A percentile compares a stretch with the other conserved stretches of the same genome.
Conservation (phyloP, 2,329 filamentous ascomycete species). For the Botrytis porri region DNA sequence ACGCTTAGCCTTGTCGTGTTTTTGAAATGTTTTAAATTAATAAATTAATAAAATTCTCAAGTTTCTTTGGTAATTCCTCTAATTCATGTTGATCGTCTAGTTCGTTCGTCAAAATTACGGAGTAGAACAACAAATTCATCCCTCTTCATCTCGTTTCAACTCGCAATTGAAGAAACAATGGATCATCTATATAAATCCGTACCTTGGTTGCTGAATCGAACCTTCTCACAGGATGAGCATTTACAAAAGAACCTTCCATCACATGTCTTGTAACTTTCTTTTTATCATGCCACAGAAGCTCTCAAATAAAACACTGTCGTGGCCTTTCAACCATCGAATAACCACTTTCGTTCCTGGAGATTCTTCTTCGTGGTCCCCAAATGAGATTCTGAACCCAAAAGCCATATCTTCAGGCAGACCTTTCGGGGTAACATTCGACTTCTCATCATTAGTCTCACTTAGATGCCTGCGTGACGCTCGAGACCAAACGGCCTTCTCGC, state of each 20-base stretch:
- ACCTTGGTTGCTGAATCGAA: not conserved
- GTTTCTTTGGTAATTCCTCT: not conserved
- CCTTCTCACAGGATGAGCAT: not conserved
- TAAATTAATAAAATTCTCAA: not conserved
- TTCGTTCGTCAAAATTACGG: not conserved
- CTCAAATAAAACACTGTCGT: slow-evolving; percentile 72
- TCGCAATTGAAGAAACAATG: not conserved
- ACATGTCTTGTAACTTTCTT: slow-evolving; percentile 35
- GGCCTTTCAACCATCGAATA: slow-evolving; percentile 73
- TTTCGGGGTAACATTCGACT: slow-evolving; percentile 37
- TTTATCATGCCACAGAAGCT: slow-evolving; percentile 83
- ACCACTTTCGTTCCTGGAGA: slow-evolving; percentile 46
- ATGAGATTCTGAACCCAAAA: slow-evolving; percentile 58
- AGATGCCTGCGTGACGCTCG: slow-evolving; percentile 40
- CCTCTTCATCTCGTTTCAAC: not conserved
- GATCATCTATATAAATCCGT: not conserved
- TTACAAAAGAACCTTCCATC: not conserved
- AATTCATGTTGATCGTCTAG: not conserved
- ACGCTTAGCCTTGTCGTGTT: not conserved
- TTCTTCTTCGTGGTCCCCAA: slow-evolving; percentile 38
- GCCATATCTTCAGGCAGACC: slow-evolving; percentile 35
- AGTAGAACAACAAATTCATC: not conserved
- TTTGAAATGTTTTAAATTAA: not conserved
- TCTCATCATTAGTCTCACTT: slow-evolving; percentile 30
- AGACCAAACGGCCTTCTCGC: slow-evolving; percentile 38